Percentiles rank a stretch among this genome's conserved stretches.
Conservation (phyloP, 1,284 basidiomycete genomes). For the Ganoderma sinense region DNA sequence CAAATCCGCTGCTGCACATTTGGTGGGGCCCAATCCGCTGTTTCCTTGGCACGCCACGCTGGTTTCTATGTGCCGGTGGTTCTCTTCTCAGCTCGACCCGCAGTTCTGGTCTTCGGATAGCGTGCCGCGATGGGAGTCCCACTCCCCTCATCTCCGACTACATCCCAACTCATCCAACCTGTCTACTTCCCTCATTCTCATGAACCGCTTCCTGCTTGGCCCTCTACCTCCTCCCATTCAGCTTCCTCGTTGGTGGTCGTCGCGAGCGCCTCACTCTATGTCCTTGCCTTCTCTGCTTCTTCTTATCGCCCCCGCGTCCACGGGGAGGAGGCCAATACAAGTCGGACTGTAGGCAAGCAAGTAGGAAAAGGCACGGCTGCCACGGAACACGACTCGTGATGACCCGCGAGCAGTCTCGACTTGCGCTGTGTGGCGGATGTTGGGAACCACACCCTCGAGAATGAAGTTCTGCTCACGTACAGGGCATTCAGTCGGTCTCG, state of each 20-base stretch:
- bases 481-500: background rate
- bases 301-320: background rate
- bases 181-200: background rate
- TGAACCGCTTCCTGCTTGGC: background rate
- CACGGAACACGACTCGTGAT: background rate
- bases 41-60: background rate
- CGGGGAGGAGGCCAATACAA: background rate
- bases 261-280: background rate
- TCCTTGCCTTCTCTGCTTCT: background rate
- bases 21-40: background rate
- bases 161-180: background rate
- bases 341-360: background rate
- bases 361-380: background rate
- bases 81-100: background rate
- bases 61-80: background rate
- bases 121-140: background rate
- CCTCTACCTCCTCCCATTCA: background rate
- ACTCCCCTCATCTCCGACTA: conserved; percentile 4
- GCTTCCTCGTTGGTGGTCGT: background rate
- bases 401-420: background rate
- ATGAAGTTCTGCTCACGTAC: background rate
- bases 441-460: background rate
- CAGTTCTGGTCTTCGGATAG: background rate
- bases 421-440: background rate
- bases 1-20: background rate